A percentile compares a stretch with the other conserved stretches of the same genome.
Evolutionary conservation across 2,329 filamentous ascomycete genomes (phyloP).

Genomic region (Aureobasidium leucospermi): DNA sequence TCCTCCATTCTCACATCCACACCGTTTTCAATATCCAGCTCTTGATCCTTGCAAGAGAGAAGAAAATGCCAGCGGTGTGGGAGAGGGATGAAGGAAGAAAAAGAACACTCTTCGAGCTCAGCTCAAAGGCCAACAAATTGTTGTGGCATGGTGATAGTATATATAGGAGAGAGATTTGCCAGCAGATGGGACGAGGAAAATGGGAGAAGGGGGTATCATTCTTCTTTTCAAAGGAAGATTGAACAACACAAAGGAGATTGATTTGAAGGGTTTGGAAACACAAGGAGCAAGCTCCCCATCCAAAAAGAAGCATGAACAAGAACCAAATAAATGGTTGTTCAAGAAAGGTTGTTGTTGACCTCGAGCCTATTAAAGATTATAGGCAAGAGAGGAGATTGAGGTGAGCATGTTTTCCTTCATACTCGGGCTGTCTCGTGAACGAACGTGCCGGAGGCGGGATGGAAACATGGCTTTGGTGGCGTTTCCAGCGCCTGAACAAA

Average conservation of each 20-base stretch:
- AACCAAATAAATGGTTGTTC: neutral
- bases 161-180: neutral
- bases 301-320: neutral
- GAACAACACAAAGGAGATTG: conserved; percentile 11
- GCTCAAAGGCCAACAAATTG: conserved; percentile 8
- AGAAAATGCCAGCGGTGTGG: neutral
- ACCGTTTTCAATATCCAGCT: conserved; percentile 2
- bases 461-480: conserved; percentile 1
- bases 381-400: conserved; percentile 1
- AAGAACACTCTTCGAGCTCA: neutral
- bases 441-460: neutral
- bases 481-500: neutral
- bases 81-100: neutral
- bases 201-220: conserved; percentile 3
- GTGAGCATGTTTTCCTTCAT: neutral
- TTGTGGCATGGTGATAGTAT: neutral
- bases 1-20: neutral
- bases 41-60: conserved; percentile 6
- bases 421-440: conserved; percentile 8
- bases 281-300: neutral
- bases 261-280: neutral
- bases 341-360: conserved; percentile 7
- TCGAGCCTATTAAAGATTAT: conserved; percentile 10
- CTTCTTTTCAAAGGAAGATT: neutral
- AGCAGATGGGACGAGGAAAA: neutral